Percentiles rank a stretch among this genome's conserved stretches.
These are phyloP conservation scores for Heliocybe sulcata DNA, from an alignment of 1,284 basidiomycete genomes.

Conservation along the genomic window DNA sequence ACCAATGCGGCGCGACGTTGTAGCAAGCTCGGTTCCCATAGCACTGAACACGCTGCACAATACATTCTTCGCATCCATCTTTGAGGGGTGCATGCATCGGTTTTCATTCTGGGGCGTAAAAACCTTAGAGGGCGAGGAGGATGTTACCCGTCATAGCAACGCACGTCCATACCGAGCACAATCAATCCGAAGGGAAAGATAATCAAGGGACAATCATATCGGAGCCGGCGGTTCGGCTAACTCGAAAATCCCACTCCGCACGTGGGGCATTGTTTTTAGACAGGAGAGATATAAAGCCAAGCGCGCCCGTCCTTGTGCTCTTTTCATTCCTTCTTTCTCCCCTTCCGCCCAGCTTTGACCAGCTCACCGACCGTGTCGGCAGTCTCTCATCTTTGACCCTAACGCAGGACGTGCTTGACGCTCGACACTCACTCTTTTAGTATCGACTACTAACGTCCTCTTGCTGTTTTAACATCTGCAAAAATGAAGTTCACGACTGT, in stretches of 20 bases:
- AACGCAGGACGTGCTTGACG: constrained; percentile 9
- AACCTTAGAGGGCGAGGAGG: no score
- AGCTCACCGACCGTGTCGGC: constrained; percentile 10
- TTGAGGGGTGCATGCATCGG: neutral
- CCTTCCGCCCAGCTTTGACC: neutral
- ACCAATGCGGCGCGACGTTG: neutral
- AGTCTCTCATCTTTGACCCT: constrained; percentile 2
- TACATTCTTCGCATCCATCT: neutral
- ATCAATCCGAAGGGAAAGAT: no score
- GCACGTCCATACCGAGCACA: no score
- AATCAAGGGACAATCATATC: no score
- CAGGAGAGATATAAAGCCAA: neutral
- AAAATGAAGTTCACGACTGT: constrained; percentile 6
- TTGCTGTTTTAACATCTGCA: neutral
- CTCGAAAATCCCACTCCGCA: neutral
- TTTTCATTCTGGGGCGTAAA: no score
- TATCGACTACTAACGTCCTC: neutral
- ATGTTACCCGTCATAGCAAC: no score
- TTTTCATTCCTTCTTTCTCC: neutral
- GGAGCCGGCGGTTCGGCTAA: no score
- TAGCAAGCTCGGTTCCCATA: neutral
- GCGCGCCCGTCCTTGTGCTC: neutral
- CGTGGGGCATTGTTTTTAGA: neutral
- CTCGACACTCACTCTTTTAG: constrained; percentile 5
- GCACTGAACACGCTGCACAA: neutral